Evolutionary conservation across 768 basidiomycete species (phyloP), one percentile per base, ranked within the genome.

Genomic region (Mycena haematopus): DNA sequence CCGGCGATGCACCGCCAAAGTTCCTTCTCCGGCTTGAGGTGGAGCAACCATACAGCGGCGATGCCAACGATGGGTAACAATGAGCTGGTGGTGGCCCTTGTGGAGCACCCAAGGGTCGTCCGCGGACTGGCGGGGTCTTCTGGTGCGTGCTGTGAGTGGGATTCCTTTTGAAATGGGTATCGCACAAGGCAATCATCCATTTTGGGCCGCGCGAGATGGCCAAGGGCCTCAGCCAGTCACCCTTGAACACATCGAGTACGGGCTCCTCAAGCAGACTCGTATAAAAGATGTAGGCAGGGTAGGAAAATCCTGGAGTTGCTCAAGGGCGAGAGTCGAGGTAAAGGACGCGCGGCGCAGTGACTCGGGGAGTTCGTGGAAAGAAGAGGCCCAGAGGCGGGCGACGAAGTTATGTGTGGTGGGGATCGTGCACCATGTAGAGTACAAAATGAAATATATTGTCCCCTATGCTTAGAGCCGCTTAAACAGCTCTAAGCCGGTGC

Each of bases 341-440:
- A 31, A 4, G 1, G 83, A 92, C 0, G 92, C 89, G 54, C 91
- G 90, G 14, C 96, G 91, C 40, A 99, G 84, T 15, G 91, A 86
- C 74, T 97, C 95, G 64, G 98, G 89, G 38, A 96, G 83, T 47
- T 89, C 91, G 75, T 96, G 88, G 73, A 98, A 98, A 0, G 85
- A 93, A 54, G 89, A 89, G 0, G 91, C 90, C 97, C 97, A 99
- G 1, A 99, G 82, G 13, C 96, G 87, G 38, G 89, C 87, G 62
- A 96, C 92, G 69, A 99, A 95, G 76, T 97, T 97, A 80, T 98
- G 99, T 70, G 95, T 96, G 42, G 85, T 87, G 0, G 96, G 94
- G 51, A 99, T 92, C 60, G 89, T 87, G 49, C 94, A 90, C 92
- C 1, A 96, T 86, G 40, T 87, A 83, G 55, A 99, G 84, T 25